Percentiles rank a stretch among this genome's conserved stretches.
Evolutionary conservation across 495 filamentous ascomycete species (phyloP).

Genomic region (Acidiella bohemica): DNA sequence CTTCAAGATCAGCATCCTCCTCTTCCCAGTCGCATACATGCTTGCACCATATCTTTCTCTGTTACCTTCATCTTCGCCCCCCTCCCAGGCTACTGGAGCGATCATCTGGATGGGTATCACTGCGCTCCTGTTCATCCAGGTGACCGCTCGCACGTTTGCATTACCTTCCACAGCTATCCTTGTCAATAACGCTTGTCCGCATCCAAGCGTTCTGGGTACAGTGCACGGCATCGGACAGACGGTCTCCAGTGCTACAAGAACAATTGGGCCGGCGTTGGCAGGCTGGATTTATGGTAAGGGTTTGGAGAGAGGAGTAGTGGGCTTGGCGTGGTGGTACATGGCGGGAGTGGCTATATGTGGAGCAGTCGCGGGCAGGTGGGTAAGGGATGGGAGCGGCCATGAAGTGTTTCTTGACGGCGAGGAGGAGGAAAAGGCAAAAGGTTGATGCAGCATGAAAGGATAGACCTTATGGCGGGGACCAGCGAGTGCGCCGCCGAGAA

Average conservation of each 20-base stretch:
- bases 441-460: constrained; percentile 1
- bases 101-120: constrained; percentile 50
- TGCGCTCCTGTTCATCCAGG: constrained; percentile 50
- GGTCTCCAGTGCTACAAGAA: constrained; percentile 44
- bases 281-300: constrained; percentile 53
- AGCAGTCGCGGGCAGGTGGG: constrained; percentile 47
- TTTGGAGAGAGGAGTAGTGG: constrained; percentile 50
- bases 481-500: too few species aligned
- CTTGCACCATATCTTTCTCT: constrained; percentile 54
- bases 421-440: constrained; percentile 13
- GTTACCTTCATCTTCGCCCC: constrained; percentile 32
- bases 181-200: constrained; percentile 54
- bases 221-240: constrained; percentile 58
- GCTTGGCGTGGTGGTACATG: constrained; percentile 59
- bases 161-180: constrained; percentile 55
- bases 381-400: constrained; percentile 50
- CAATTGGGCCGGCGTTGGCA: constrained; percentile 52
- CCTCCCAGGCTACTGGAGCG: constrained; percentile 43
- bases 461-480: too few species aligned
- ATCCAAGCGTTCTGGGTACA: constrained; percentile 48
- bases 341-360: constrained; percentile 48
- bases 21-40: constrained; percentile 54
- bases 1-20: constrained; percentile 43
- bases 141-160: constrained; percentile 58
- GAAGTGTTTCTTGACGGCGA: constrained; percentile 31